These are phyloP conservation scores for Triangularia setosa DNA, from an alignment of 2,329 filamentous ascomycete genomes.

Conservation along the genomic window DNA sequence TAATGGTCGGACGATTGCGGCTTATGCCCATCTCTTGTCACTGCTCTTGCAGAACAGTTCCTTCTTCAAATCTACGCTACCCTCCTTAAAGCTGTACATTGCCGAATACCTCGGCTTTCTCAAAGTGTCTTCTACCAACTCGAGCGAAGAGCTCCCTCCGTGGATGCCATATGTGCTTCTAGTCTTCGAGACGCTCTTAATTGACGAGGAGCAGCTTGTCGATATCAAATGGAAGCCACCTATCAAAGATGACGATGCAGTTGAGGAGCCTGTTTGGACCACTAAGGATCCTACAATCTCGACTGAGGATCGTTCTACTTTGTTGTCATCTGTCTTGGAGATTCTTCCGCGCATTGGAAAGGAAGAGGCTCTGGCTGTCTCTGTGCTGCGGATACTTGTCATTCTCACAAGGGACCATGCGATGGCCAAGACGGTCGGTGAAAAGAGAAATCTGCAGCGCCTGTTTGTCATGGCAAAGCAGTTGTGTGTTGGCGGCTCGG, in stretches of 20 bases:
- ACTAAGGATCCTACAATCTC: constrained; percentile 60
- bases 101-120: constrained; percentile 74
- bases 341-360: constrained; percentile 84
- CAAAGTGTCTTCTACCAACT: constrained; percentile 61
- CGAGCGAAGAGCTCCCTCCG: constrained; percentile 74
- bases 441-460: constrained; percentile 84
- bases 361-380: constrained; percentile 78
- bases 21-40: constrained; percentile 88
- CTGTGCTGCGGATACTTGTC: constrained; percentile 76
- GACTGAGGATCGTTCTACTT: constrained; percentile 59
- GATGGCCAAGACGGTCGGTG: constrained; percentile 71
- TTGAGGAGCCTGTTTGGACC: constrained; percentile 54
- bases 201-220: constrained; percentile 78
- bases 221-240: constrained; percentile 67
- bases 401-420: constrained; percentile 78
- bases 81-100: constrained; percentile 73
- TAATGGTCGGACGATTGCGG: constrained; percentile 63
- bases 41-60: constrained; percentile 74
- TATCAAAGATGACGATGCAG: constrained; percentile 44
- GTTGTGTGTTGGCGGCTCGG: constrained; percentile 72
- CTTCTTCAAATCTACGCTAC: constrained; percentile 75
- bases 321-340: constrained; percentile 76
- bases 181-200: constrained; percentile 85
- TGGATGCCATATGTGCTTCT: constrained; percentile 91
- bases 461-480: constrained; percentile 96